Conservation (phyloP, 306 rosid genomes). For the Trifolium repens region DNA sequence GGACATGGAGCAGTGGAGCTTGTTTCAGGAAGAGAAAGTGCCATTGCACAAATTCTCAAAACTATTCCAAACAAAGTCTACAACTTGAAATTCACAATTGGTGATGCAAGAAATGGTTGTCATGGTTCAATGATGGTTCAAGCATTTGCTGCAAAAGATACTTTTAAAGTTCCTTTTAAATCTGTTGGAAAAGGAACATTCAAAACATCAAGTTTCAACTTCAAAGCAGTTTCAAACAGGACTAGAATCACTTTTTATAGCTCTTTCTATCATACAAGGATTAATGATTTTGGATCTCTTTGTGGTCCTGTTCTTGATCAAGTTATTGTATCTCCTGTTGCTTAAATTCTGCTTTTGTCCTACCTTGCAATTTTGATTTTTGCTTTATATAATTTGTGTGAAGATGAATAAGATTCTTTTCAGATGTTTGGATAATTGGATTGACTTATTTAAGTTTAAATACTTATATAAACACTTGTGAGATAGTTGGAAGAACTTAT, state of each 20-base stretch:
- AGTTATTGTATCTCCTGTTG: slow-evolving; percentile 57
- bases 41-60: slow-evolving; percentile 80
- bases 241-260: slow-evolving; percentile 89
- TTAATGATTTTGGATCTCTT: slow-evolving; percentile 72
- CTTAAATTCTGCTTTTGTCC: not conserved
- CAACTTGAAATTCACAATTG: slow-evolving; percentile 66
- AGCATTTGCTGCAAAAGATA: slow-evolving; percentile 77
- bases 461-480: no score
- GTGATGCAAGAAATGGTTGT: slow-evolving; percentile 91
- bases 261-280: slow-evolving; percentile 78
- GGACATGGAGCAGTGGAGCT: slow-evolving; percentile 82
- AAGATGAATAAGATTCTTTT: no score
- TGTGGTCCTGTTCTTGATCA: slow-evolving; percentile 90
- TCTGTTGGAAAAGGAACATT: slow-evolving; percentile 73
- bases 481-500: no score
- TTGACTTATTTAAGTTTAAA: no score
- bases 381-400: no score
- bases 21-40: slow-evolving; percentile 92
- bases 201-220: slow-evolving; percentile 60
- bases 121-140: slow-evolving; percentile 94
- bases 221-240: slow-evolving; percentile 63
- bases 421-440: no score
- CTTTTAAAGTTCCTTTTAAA: slow-evolving; percentile 69
- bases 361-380: no score
- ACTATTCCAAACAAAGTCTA: slow-evolving; percentile 67